A percentile compares a stretch with the other conserved stretches of the same genome.
phyloP scores from a whole-genome alignment of 306 rosid genomes.

The Lathyrus sativus region DNA sequence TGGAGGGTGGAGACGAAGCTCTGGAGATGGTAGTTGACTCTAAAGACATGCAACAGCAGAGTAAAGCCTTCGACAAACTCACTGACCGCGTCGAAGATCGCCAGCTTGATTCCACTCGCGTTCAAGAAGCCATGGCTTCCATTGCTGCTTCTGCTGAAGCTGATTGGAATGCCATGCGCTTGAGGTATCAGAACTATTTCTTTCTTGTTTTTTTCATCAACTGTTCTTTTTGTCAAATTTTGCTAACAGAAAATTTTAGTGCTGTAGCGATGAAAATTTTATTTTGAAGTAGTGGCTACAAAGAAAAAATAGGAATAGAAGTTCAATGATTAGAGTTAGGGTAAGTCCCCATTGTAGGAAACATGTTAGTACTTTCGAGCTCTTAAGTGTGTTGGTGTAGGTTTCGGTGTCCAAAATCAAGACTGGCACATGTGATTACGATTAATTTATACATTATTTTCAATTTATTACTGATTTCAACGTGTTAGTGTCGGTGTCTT shows the following conservation, averaged over 20 bases:
- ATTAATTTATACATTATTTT: too few species aligned
- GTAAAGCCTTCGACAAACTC: constrained; percentile 93
- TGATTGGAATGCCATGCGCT: constrained; percentile 69
- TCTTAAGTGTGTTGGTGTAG: too few species aligned
- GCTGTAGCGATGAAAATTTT: background rate
- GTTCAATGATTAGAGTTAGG: background rate
- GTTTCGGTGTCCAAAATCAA: too few species aligned
- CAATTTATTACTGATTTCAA: too few species aligned
- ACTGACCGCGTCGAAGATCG: constrained; percentile 99
- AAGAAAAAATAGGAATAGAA: constrained; percentile 3
- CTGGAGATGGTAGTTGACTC: constrained; percentile 70
- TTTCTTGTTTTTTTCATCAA: background rate
- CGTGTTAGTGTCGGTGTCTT: too few species aligned
- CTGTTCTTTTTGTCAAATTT: background rate
- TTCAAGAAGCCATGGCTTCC: constrained; percentile 97
- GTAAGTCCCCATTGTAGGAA: background rate
- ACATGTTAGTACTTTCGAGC: too few species aligned
- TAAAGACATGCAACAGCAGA: constrained; percentile 89
- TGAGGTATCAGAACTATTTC: constrained; percentile 50
- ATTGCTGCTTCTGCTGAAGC: constrained; percentile 89
- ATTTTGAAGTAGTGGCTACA: background rate
- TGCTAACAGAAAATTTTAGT: background rate
- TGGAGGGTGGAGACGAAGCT: constrained; percentile 87
- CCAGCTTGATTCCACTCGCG: constrained; percentile 95
- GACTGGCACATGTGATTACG: too few species aligned